These are phyloP conservation scores for Solanum dulcamara DNA, from an alignment of 257 asterid genomes.

Conservation along the genomic window DNA sequence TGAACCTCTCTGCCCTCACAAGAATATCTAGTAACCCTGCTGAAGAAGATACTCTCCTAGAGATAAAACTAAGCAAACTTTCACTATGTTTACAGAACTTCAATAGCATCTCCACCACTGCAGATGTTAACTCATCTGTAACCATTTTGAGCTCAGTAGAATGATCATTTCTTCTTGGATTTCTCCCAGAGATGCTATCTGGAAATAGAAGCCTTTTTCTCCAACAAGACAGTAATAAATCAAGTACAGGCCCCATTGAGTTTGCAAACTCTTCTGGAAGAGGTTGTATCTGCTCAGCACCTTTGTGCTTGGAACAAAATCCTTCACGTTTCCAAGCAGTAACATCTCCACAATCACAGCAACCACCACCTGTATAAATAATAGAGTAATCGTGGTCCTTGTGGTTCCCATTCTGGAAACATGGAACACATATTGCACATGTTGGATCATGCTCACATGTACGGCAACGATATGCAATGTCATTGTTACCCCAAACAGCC, in stretches of 20 bases:
- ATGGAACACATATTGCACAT: slow-evolving; percentile 95
- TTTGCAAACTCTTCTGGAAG: slow-evolving; percentile 54
- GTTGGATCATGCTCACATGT: slow-evolving; percentile 96
- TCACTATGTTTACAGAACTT: slow-evolving; percentile 72
- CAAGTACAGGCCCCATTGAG: slow-evolving; percentile 74
- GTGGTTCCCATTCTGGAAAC: slow-evolving; percentile 90
- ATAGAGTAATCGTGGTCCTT: slow-evolving; percentile 87
- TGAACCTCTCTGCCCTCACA: slow-evolving; percentile 67
- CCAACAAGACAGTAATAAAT: slow-evolving; percentile 59
- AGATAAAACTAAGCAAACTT: slow-evolving; percentile 86
- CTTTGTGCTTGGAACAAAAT: slow-evolving; percentile 90
- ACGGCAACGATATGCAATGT: slow-evolving; percentile 84
- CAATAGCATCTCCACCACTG: slow-evolving; percentile 72
- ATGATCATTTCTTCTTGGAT: slow-evolving; percentile 21
- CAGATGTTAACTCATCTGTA: slow-evolving; percentile 58
- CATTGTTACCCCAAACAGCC: slow-evolving; percentile 84
- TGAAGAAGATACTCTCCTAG: slow-evolving; percentile 57
- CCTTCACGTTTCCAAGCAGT: slow-evolving; percentile 99
- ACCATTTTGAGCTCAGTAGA: slow-evolving; percentile 26
- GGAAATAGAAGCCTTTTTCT: slow-evolving; percentile 36
- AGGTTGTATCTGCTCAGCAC: slow-evolving; percentile 79
- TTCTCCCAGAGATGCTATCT: slow-evolving; percentile 21
- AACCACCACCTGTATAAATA: slow-evolving; percentile 91
- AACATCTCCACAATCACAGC: slow-evolving; percentile 99
- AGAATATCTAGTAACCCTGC: slow-evolving; percentile 65